Conservation (phyloP, 192 early-diverging fungal genomes). For the Kickxella alabastrina region DNA sequence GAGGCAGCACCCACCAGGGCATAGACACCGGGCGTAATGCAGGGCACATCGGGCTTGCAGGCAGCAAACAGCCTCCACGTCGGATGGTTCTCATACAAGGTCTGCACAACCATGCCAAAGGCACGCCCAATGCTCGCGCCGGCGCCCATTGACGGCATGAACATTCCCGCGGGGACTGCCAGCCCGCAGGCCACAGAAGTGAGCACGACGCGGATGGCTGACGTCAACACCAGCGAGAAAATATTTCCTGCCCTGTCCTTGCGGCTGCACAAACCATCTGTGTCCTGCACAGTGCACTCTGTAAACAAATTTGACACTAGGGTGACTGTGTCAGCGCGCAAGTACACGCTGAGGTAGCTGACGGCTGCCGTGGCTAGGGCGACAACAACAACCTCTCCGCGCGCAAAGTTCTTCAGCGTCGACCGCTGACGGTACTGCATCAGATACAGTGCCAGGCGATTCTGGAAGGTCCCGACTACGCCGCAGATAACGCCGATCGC, state of each 20-base stretch:
- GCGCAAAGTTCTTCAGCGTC: conserved; percentile 42
- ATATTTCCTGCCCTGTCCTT: conserved; percentile 23
- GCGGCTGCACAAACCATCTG: conserved; percentile 47
- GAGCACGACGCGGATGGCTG: conserved; percentile 60
- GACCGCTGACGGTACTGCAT: conserved; percentile 42
- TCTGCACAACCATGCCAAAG: conserved; percentile 79
- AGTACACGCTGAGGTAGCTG: conserved; percentile 48
- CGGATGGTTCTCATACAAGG: conserved; percentile 51
- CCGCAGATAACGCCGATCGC: conserved; percentile 75
- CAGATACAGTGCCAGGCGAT: conserved; percentile 30
- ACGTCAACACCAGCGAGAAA: conserved; percentile 58
- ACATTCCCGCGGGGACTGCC: conserved; percentile 75
- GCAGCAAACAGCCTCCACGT: conserved; percentile 62
- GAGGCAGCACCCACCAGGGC: conserved; percentile 84
- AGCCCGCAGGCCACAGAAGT: conserved; percentile 71
- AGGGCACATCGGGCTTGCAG: conserved; percentile 72
- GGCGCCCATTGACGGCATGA: conserved; percentile 83
- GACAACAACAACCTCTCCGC: conserved; percentile 51
- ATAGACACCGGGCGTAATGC: conserved; percentile 80
- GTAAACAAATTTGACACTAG: conserved; percentile 57
- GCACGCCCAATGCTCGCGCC: conserved; percentile 92
- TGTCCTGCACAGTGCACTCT: conserved; percentile 48
- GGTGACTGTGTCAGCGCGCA: conserved; percentile 52
- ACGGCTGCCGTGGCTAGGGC: conserved; percentile 46
- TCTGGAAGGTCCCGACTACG: conserved; percentile 37